These are phyloP conservation scores for Aspergillus nanangensis DNA, from an alignment of 495 filamentous ascomycete genomes.

Conservation along the genomic window DNA sequence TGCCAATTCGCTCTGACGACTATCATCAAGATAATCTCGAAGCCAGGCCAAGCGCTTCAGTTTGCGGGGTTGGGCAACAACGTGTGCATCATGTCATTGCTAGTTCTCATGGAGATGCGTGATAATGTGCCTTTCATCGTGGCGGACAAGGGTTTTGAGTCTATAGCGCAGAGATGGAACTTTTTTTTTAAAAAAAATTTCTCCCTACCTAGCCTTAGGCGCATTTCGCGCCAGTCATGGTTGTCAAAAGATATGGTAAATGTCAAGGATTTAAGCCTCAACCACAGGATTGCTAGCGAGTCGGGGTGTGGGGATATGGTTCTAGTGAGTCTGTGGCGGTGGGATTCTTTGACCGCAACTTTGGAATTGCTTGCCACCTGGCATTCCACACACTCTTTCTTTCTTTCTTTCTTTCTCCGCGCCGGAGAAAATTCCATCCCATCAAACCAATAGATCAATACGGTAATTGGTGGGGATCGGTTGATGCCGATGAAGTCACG, in stretches of 20 bases:
- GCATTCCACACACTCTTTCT: slow-evolving; percentile 4
- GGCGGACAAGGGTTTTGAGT: no score
- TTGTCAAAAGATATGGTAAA: not conserved
- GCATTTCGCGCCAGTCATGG: not conserved
- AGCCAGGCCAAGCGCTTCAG: not conserved
- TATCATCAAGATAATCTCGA: not conserved
- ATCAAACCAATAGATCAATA: slow-evolving; percentile 1
- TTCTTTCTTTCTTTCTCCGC: no score
- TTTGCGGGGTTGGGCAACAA: slow-evolving; percentile 17
- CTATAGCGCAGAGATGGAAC: no score
- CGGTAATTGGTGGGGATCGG: no score
- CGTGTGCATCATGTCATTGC: not conserved
- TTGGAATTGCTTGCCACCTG: slow-evolving; percentile 10
- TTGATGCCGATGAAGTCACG: not conserved
- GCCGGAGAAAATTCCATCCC: slow-evolving; percentile 8
- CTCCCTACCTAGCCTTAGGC: not conserved
- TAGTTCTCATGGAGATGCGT: not conserved
- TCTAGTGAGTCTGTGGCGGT: slow-evolving; percentile 8
- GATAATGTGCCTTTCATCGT: not conserved
- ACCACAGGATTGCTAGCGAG: not conserved
- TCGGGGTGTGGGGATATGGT: slow-evolving; percentile 6
- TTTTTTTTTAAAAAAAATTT: no score
- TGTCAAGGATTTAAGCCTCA: not conserved
- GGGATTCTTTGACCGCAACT: slow-evolving; percentile 14
- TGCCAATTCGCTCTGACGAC: not conserved